Evolutionary conservation across 2,329 filamentous ascomycete species (phyloP).

Genomic region (Phaeosphaeriaceae sp.): DNA sequence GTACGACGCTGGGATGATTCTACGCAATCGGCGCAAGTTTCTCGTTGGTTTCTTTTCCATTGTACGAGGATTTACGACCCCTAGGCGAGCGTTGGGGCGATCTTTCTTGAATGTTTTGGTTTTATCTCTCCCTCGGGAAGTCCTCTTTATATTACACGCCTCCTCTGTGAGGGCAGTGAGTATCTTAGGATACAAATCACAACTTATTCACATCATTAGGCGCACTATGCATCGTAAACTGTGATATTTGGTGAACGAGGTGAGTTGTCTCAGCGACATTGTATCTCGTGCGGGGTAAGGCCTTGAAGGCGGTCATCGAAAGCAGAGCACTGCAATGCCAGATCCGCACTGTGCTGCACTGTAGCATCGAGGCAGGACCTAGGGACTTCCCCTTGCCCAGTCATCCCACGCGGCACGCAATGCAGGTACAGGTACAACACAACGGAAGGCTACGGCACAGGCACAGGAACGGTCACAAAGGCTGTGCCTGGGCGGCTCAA

Average conservation of each 20-base stretch:
- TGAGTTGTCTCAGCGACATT: background rate
- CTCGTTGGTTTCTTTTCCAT: slow-evolving; percentile 31
- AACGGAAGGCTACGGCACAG: background rate
- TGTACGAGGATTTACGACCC: slow-evolving; percentile 44
- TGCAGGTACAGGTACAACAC: slow-evolving; percentile 11
- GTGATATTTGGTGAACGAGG: background rate
- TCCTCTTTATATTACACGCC: slow-evolving; percentile 44
- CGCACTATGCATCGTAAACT: background rate
- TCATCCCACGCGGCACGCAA: background rate
- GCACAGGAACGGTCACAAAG: slow-evolving; percentile 3
- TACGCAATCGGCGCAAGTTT: slow-evolving; percentile 41
- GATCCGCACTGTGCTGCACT: background rate
- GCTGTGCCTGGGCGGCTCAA: slow-evolving; percentile 2
- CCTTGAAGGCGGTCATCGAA: background rate
- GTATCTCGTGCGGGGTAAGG: slow-evolving; percentile 1
- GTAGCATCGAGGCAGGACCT: background rate
- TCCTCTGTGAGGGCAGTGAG: slow-evolving; percentile 45
- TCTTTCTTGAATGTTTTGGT: slow-evolving; percentile 42
- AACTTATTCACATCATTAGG: slow-evolving; percentile 31
- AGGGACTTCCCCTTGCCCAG: background rate
- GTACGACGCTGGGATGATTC: slow-evolving; percentile 52
- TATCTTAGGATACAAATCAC: slow-evolving; percentile 43
- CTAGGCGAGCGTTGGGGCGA: slow-evolving; percentile 24
- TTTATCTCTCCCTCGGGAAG: slow-evolving; percentile 26
- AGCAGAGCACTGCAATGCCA: too few species aligned